Evolutionary conservation across 2,329 filamentous ascomycete genomes (phyloP), one percentile per base, ranked within the genome.

Genomic region (Emmonsiellopsis sp.): DNA sequence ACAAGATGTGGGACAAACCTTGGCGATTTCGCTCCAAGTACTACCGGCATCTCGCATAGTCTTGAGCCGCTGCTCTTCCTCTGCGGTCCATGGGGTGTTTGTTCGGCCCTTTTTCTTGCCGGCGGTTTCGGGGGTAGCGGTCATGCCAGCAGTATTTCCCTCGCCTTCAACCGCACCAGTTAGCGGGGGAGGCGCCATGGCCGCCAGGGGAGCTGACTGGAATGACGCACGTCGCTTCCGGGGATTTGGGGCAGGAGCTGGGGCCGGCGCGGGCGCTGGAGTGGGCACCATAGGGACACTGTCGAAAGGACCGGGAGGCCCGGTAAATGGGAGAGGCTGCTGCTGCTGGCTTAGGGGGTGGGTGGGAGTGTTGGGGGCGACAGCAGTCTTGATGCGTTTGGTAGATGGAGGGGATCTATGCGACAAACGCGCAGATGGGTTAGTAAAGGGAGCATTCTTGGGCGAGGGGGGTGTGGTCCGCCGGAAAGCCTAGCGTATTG

Each of bases 51-150:
- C 93, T 64, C 93, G 82, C 89, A 98, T 94, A 61, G 86, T 83
- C 77, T 97, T 97, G 62, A 98, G 76, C 45, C 90, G 79, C 67
- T 92, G 83, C 72, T 98, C 93, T 70, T 98, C 93, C 35, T 87
- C 87, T 2, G 92, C 89, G 1, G 91, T 96, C 93, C 93, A 98
- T 0, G 93, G 93, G 2, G 93, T 98, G 68, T 98, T 98, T n/a
- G 93, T 97, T 56, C 93, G 81, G 64, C 89, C 93, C 76, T 96
- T 96, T 76, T 97, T 98, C 47, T 72, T 71, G 11, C 52, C 56
- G 2, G 38, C 13, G 38, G 81, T 77, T 6, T 83, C 82, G 1
- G 82, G 81, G 31, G 77, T 78, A 61, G 70, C 59, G 2, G 65
- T 60, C 7, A 64, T 54, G 55, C 69, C 69, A 15, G 65, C 55